Evolutionary conservation across 73 alveolate species (phyloP).

Genomic region (Stentor roeselii): DNA sequence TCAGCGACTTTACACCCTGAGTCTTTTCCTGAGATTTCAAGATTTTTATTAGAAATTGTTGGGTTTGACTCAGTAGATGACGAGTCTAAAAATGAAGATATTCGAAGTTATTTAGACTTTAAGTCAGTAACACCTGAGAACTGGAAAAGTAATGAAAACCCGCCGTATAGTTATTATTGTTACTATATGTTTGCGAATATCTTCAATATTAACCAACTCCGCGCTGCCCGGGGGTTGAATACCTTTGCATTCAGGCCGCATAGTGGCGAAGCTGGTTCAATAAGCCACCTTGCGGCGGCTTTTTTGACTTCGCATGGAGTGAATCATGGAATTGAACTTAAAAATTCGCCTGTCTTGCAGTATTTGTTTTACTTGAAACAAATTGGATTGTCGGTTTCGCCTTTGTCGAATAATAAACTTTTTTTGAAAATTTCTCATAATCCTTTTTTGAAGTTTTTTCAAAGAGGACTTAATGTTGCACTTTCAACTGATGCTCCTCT

Average conservation of each 20-base stretch:
- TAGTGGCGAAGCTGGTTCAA: conserved; percentile 76
- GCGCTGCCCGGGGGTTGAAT: conserved; percentile 50
- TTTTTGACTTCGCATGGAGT: conserved; percentile 42
- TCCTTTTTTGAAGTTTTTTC: conserved; percentile 46
- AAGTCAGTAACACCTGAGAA: neutral
- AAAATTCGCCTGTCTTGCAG: conserved; percentile 36
- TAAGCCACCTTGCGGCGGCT: conserved; percentile 67
- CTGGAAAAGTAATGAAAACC: conserved; percentile 51
- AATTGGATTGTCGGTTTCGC: conserved; percentile 74
- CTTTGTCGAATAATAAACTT: conserved; percentile 68
- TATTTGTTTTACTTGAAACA: conserved; percentile 60
- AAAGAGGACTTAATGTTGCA: conserved; percentile 66
- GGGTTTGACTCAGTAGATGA: conserved; percentile 80
- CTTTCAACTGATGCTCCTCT: conserved; percentile 77
- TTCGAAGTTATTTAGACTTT: neutral
- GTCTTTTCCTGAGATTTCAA: neutral
- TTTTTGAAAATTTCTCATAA: conserved; percentile 38
- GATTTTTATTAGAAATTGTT: neutral
- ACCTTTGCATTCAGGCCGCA: conserved; percentile 48
- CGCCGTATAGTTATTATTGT: conserved; percentile 69
- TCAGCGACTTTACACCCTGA: conserved; percentile 8
- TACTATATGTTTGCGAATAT: conserved; percentile 62
- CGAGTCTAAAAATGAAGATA: conserved; percentile 34
- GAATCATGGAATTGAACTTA: conserved; percentile 19
- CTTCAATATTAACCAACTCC: conserved; percentile 45